These are phyloP conservation scores for Hymenoscyphus albidus DNA, from an alignment of 2,329 filamentous ascomycete genomes.

Conservation along the genomic window DNA sequence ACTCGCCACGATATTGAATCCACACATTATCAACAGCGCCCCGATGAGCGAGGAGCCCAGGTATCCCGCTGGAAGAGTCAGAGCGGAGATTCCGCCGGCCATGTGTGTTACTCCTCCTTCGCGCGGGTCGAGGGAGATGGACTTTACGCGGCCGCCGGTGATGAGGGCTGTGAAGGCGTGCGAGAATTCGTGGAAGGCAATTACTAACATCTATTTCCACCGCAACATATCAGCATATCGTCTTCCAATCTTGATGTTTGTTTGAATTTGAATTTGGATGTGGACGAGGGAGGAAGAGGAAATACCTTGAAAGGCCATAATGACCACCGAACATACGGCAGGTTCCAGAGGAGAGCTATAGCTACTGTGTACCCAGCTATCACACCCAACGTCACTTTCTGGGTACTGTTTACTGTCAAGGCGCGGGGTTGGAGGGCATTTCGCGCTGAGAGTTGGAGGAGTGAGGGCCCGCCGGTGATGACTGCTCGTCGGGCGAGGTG, in stretches of 20 bases:
- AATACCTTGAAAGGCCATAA: slow-evolving; percentile 77
- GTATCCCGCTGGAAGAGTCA: slow-evolving; percentile 76
- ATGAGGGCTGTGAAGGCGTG: slow-evolving; percentile 70
- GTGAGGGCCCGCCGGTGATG: slow-evolving; percentile 19
- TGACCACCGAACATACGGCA: slow-evolving; percentile 70
- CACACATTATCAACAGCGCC: slow-evolving; percentile 72
- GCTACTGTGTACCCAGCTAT: slow-evolving; percentile 68
- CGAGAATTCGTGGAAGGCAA: slow-evolving; percentile 77
- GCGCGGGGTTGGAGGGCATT: slow-evolving; percentile 22
- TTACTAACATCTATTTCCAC: slow-evolving; percentile 65
- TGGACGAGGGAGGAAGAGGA: background rate
- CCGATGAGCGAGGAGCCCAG: slow-evolving; percentile 74
- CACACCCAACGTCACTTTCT: slow-evolving; percentile 66
- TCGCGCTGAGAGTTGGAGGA: slow-evolving; percentile 19
- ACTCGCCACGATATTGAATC: slow-evolving; percentile 76
- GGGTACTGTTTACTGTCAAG: slow-evolving; percentile 52
- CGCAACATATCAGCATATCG: no score
- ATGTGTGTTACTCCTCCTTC: slow-evolving; percentile 78
- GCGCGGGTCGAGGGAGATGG: slow-evolving; percentile 68
- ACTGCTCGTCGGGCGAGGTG: slow-evolving; percentile 14
- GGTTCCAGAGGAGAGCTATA: slow-evolving; percentile 75
- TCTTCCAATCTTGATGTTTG: no score
- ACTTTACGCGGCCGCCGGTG: slow-evolving; percentile 70
- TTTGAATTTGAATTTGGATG: no score
- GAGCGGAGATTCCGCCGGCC: slow-evolving; percentile 63